Evolutionary conservation across 306 rosid genomes (phyloP).

Genomic region (Citrullus colocynthis): DNA sequence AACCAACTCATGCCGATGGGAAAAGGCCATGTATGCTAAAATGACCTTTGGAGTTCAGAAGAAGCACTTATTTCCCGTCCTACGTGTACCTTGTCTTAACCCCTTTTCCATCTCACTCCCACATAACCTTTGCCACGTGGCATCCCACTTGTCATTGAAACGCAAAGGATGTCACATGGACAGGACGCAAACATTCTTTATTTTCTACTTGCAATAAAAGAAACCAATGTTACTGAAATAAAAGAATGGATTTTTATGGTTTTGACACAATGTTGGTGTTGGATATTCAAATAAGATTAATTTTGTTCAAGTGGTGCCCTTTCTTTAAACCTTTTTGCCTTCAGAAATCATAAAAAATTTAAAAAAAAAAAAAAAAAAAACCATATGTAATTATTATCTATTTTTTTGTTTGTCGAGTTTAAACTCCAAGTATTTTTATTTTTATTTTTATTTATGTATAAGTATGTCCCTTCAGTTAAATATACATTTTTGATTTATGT

Average conservation of each 20-base stretch:
- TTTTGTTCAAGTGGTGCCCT: not conserved
- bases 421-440: too few relatives aligned
- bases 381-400: not conserved
- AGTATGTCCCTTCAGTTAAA: too few relatives aligned
- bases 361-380: not conserved
- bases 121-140: not conserved
- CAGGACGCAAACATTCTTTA: not conserved
- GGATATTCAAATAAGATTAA: not conserved
- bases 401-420: too few relatives aligned
- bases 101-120: conserved; percentile 1
- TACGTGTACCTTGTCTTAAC: not conserved
- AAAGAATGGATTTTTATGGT: not conserved
- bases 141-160: conserved; percentile 1
- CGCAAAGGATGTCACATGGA: not conserved
- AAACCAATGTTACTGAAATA: not conserved
- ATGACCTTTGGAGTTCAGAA: conserved; percentile 12
- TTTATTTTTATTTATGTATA: too few relatives aligned
- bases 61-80: not conserved
- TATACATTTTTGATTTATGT: too few relatives aligned
- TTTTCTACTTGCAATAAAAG: not conserved
- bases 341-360: not conserved
- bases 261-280: not conserved
- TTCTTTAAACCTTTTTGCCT: not conserved
- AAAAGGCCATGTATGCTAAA: conserved; percentile 2
- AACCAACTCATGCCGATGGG: not conserved